Base-by-base conservation (phyloP, 495 filamentous ascomycete genomes). In the Terfezia claveryi region DNA sequence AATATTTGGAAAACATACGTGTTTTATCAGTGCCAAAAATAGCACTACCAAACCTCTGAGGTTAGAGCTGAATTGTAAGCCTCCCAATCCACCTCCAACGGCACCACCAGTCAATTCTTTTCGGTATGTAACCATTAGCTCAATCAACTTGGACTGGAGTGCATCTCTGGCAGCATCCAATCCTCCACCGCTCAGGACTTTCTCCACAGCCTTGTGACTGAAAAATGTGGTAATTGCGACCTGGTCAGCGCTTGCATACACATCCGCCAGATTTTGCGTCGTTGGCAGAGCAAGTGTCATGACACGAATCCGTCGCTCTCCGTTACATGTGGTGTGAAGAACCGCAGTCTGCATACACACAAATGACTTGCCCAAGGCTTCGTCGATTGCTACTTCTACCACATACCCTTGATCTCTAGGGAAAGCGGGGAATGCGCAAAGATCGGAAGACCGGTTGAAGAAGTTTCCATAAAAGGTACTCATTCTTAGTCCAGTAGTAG, bases 391-490 rank as follows among this genome's bases (percentile, higher is more conserved):
- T 54, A 98, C 92, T 65, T 98, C 91, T 38, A 98, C 91, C n/a
- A 96, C 91, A 65, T 96, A 98, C 50, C 82, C 83, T 64, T 98
- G 91, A 64, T 98, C 91, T 64, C 91, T 79, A 17, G 91, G 91
- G 73, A 98, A 95, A 6, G 92, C 91, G 1, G 89, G 89, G 75
- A 96, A 96, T 23, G 89, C 89, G 65, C 89, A 95, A 51, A 98
- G 80, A 70, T 98, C 92, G 16, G 87, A 94, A 64, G 82, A 88
- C 55, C 91, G 78, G 70, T 96, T 98, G 76, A 98, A 98, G 70
- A 98, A 98, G 69, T 98, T 98, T 58, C 91, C 91, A 69, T 96
- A 98, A 72, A 98, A 98, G 0, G 88, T 85, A 71, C 76, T 92
- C 86, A 96, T 96, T 37, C 91, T 80, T 51, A 98, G 71, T 50